Conservation (phyloP, 2,329 filamentous ascomycete species). For the Didymellaceae sp. region DNA sequence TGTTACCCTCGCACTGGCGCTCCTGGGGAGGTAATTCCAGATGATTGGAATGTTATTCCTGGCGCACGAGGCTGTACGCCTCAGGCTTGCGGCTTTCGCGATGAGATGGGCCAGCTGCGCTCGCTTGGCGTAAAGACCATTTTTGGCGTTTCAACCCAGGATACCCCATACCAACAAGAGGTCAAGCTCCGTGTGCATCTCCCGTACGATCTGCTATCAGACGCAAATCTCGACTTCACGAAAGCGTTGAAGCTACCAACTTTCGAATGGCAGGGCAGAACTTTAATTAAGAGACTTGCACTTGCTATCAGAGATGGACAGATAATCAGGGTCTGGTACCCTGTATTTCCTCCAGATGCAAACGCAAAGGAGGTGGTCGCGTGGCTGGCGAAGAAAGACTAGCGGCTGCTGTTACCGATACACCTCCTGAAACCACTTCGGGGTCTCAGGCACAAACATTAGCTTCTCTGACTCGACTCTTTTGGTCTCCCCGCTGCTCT, state of each 20-base stretch:
- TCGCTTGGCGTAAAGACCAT: conserved; percentile 35
- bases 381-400: conserved; percentile 39
- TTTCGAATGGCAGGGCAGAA: conserved; percentile 49
- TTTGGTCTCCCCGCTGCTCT: neutral
- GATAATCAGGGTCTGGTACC: conserved; percentile 53
- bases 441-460: conserved; percentile 24
- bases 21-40: conserved; percentile 50
- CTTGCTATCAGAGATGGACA: conserved; percentile 50
- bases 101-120: conserved; percentile 30
- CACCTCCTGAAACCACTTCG: conserved; percentile 32
- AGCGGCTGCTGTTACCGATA: conserved; percentile 28
- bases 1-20: conserved; percentile 52
- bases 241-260: conserved; percentile 47
- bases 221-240: conserved; percentile 47
- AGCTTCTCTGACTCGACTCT: conserved; percentile 26
- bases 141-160: conserved; percentile 51
- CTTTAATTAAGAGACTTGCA: conserved; percentile 48
- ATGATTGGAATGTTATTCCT: conserved; percentile 52
- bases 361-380: conserved; percentile 49
- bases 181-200: conserved; percentile 48
- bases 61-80: conserved; percentile 54
- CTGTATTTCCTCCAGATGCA: conserved; percentile 52
- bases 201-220: conserved; percentile 52
- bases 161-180: conserved; percentile 50
- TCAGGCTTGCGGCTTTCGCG: conserved; percentile 54